Evolutionary conservation across 2,329 filamentous ascomycete species (phyloP), one percentile per base, ranked within the genome.

Genomic region (Fusarium multiceps): DNA sequence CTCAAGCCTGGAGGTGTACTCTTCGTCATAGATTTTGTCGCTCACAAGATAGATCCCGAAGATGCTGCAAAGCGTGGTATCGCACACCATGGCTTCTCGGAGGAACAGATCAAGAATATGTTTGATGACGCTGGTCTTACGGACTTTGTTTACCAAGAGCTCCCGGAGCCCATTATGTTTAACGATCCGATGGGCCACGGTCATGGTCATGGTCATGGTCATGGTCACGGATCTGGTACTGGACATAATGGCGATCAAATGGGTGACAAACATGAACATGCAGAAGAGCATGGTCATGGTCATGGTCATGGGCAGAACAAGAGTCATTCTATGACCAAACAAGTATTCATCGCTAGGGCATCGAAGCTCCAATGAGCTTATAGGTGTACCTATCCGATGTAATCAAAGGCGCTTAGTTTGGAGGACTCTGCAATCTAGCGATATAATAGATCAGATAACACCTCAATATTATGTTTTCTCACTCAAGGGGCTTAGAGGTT

Each of bases 11-110:
- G 90, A 6, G 92, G 92, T 13, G 86, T 89, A 2, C 81, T 93
- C 46, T 80, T 93, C 50, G 87, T 94, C 57, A 81, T 91, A 47
- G 92, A 94, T 75, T 90, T 93, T 63, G 74, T 91, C 20, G 82
- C 88, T 11, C 87, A 90, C 69, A 82, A 71, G 48, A 76, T 78
- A 30, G 69, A 75, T 59, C 45, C 56, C 30, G 47, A 59, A 30
- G 51, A 74, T 42, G 65, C 66, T 13, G 74, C 75, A 7, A 61
- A 75, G 6, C 78, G 84, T 37, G 90, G 89, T 0, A 85, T 94
- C 21, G 86, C 85, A 32, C 89, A 91, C 55, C 84, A 89, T 66
- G 91, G 92, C 0, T 94, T 94, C 78, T 85, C 83, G 2, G 80
- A 87, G 75, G 83, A 85, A 13, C 82, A 86, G 28, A 86, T 93